Percentiles rank a stretch among this genome's conserved stretches.
phyloP scores from a whole-genome alignment of 352 stramenopile species.

The Globisporangium recalcitrans region DNA sequence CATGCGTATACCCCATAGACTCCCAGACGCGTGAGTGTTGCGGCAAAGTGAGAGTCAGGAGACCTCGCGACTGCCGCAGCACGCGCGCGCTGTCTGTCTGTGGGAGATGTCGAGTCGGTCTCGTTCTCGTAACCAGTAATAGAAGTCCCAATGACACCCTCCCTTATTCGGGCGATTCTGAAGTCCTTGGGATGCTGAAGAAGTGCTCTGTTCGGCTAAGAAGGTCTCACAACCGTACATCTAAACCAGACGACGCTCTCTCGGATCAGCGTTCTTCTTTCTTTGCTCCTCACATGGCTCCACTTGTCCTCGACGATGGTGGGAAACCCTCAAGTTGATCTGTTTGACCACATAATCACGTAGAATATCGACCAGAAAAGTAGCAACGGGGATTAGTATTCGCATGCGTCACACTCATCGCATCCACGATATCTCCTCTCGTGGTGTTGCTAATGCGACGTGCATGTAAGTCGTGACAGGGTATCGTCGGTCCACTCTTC shows the following conservation, averaged over 20 bases:
- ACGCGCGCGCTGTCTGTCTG: too few species aligned
- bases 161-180: too few species aligned
- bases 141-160: too few species aligned
- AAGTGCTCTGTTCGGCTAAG: too few species aligned
- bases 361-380: neutral
- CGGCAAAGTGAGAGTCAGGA: too few species aligned
- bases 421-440: neutral
- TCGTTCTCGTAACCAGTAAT: too few species aligned
- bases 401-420: neutral
- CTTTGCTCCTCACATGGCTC: neutral
- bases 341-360: neutral
- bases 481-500: neutral
- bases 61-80: too few species aligned
- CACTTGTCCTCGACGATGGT: too few species aligned
- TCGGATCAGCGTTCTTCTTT: neutral
- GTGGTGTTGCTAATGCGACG: neutral
- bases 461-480: neutral
- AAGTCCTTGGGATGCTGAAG: too few species aligned
- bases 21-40: neutral
- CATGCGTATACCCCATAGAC: neutral
- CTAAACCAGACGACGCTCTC: neutral
- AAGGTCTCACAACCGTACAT: neutral
- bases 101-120: too few species aligned
- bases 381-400: neutral
- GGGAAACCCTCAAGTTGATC: too few species aligned